These are phyloP conservation scores for Melampsora occidentalis DNA, from an alignment of 1,284 basidiomycete genomes.

Conservation along the genomic window DNA sequence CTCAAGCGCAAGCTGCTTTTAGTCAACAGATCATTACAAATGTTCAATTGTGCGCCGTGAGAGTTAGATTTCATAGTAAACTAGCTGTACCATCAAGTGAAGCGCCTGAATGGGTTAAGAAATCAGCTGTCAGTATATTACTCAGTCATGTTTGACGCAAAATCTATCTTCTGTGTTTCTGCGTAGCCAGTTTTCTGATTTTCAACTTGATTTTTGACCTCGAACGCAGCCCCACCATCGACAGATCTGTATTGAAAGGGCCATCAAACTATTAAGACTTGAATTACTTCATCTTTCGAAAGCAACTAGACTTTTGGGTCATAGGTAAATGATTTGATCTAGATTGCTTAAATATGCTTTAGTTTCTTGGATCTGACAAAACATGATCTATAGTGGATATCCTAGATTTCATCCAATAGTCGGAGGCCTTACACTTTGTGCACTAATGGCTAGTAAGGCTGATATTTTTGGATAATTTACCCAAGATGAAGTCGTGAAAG, in stretches of 20 bases:
- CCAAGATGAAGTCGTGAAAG: not conserved
- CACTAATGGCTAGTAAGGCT: conserved; percentile 40
- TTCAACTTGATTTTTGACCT: not conserved
- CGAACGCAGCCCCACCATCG: conserved; percentile 17
- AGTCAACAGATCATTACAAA: conserved; percentile 44
- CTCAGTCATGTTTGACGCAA: not conserved
- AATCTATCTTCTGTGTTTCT: not conserved
- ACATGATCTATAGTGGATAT: conserved; percentile 28
- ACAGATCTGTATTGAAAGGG: conserved; percentile 37
- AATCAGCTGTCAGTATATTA: conserved; percentile 1
- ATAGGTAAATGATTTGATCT: conserved; percentile 16
- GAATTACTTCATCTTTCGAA: conserved; percentile 37
- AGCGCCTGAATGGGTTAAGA: conserved; percentile 24
- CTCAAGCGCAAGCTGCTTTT: conserved; percentile 37
- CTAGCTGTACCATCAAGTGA: conserved; percentile 31
- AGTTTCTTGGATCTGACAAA: not conserved
- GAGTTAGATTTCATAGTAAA: conserved; percentile 41
- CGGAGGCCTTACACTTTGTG: conserved; percentile 34
- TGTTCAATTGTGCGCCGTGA: conserved; percentile 41
- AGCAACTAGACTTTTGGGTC: conserved; percentile 27
- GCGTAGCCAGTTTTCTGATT: not conserved
- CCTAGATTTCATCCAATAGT: conserved; percentile 43
- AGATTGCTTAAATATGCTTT: not conserved
- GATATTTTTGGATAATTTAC: not conserved
- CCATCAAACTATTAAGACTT: conserved; percentile 35